These are phyloP conservation scores for Tolypocladium tundrense DNA, from an alignment of 2,329 filamentous ascomycete species.

Conservation along the genomic window DNA sequence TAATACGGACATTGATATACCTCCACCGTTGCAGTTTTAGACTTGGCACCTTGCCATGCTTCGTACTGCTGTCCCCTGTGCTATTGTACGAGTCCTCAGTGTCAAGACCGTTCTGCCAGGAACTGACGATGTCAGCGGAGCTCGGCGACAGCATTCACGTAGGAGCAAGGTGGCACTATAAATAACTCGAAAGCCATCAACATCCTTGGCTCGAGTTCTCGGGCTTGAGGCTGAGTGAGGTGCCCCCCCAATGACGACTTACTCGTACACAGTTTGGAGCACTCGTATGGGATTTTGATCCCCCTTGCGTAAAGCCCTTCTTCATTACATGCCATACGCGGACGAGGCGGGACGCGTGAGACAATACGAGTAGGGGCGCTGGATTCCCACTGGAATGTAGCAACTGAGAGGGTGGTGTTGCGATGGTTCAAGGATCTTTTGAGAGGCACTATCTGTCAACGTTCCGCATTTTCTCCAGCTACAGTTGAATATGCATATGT, in stretches of 20 bases:
- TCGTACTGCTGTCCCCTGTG: neutral
- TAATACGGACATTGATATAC: conserved; percentile 6
- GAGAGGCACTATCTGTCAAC: neutral
- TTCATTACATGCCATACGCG: neutral
- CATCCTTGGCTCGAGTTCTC: neutral
- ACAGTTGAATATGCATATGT: neutral
- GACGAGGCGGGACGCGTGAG: neutral
- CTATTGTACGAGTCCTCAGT: neutral
- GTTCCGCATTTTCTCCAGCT: neutral
- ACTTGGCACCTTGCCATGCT: neutral
- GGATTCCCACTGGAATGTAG: neutral
- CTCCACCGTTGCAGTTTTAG: neutral
- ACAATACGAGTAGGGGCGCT: neutral
- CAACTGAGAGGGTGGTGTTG: neutral
- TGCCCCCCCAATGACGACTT: neutral
- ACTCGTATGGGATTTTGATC: neutral
- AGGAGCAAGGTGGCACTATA: neutral
- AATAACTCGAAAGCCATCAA: neutral
- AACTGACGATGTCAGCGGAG: neutral
- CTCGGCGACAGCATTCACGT: neutral
- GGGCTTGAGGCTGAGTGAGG: too few relatives aligned
- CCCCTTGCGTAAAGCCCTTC: neutral
- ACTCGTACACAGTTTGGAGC: neutral
- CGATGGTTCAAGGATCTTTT: neutral
- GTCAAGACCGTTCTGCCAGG: neutral